phyloP scores from a whole-genome alignment of 164 flowering plant genomes.

The Vitis cinerea region DNA sequence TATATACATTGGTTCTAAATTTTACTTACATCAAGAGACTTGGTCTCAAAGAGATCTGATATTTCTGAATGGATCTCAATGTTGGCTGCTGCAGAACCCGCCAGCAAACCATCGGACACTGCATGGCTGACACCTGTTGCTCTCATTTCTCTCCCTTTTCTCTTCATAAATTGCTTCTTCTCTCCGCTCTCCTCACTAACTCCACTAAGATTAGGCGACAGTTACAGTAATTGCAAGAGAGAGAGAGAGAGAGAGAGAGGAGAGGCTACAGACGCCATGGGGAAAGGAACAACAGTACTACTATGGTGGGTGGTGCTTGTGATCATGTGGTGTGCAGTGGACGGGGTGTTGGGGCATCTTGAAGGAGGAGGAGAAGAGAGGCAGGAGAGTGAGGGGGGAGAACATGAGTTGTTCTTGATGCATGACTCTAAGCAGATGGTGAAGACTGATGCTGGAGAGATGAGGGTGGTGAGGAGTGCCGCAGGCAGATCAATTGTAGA shows the following conservation, averaged over 20 bases:
- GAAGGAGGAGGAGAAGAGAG: constrained; percentile 11
- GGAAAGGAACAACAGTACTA: too few species aligned
- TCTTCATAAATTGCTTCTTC: constrained; percentile 17
- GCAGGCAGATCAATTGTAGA: constrained; percentile 21
- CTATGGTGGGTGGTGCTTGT: constrained; percentile 11
- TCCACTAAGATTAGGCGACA: neutral
- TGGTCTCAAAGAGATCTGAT: constrained; percentile 15
- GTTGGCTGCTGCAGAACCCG: constrained; percentile 29
- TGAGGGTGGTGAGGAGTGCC: constrained; percentile 56
- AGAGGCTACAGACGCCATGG: neutral
- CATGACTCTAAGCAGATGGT: constrained; percentile 44
- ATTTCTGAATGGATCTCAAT: constrained; percentile 2
- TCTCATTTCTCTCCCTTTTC: neutral
- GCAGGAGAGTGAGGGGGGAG: constrained; percentile 10
- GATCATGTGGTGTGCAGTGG: constrained; percentile 10
- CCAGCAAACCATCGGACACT: constrained; percentile 31
- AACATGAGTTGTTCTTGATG: constrained; percentile 47
- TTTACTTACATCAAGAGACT: constrained; percentile 9
- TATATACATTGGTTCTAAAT: too few species aligned
- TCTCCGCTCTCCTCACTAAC: neutral
- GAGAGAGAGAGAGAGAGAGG: neutral
- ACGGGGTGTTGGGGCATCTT: constrained; percentile 10
- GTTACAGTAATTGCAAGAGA: neutral
- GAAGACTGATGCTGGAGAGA: constrained; percentile 70
- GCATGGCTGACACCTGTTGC: constrained; percentile 41